Evolutionary conservation across 2,329 filamentous ascomycete species (phyloP).

Genomic region (Macroventuria anomochaeta): DNA sequence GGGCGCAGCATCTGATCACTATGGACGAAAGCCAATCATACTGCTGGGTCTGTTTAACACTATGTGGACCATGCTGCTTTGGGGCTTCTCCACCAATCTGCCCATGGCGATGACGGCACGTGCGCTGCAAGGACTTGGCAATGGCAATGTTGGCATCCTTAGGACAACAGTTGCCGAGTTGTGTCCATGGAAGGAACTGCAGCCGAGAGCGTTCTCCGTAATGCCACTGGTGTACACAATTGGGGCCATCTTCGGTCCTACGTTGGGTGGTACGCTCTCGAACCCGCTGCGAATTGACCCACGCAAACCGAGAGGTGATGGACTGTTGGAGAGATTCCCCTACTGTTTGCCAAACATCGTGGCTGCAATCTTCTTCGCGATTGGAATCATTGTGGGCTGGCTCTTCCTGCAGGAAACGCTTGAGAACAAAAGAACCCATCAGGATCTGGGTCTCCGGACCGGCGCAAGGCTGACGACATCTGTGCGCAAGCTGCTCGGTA

Average conservation of each 20-base stretch:
- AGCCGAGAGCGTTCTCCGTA: conserved; percentile 86
- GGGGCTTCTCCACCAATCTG: conserved; percentile 82
- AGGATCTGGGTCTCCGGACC: conserved; percentile 77
- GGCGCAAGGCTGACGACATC: conserved; percentile 67
- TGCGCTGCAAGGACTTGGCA: conserved; percentile 80
- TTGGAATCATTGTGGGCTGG: conserved; percentile 75
- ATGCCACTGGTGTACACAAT: conserved; percentile 93
- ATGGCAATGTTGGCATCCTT: conserved; percentile 86
- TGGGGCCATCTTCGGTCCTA: conserved; percentile 84
- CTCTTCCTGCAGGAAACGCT: conserved; percentile 90
- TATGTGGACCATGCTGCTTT: conserved; percentile 80
- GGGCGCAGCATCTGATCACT: conserved; percentile 80
- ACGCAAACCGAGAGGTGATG: conserved; percentile 65
- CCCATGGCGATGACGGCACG: conserved; percentile 80
- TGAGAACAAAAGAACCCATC: conserved; percentile 69
- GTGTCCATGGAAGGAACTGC: conserved; percentile 83
- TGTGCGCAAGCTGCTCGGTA: conserved; percentile 29
- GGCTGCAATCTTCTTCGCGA: conserved; percentile 75
- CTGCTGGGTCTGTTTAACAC: conserved; percentile 76
- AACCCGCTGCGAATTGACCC: conserved; percentile 80
- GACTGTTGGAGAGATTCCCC: conserved; percentile 77
- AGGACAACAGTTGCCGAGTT: conserved; percentile 92
- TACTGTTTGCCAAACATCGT: conserved; percentile 86
- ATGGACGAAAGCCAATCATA: conserved; percentile 85
- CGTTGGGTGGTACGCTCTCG: conserved; percentile 85